Evolutionary conservation across 1,139 yeast species (phyloP).

Genomic region (Entelexis paramagnoliae): DNA sequence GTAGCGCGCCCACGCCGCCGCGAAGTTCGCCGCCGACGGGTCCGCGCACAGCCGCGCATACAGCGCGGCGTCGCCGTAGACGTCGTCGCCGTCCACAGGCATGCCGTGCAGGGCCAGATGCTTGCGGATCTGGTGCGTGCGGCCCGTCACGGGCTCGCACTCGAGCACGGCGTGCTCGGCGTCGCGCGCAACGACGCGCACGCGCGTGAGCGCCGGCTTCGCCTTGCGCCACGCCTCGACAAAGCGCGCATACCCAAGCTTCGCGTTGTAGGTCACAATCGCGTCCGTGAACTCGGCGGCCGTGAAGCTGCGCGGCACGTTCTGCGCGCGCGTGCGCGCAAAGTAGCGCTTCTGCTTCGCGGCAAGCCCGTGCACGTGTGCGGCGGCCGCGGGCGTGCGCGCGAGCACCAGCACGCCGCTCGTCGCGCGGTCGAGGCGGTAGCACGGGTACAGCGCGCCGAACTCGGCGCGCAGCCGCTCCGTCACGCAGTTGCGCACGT

Average conservation of each 20-base stretch:
- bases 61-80: constrained; percentile 35
- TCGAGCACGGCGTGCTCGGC: constrained; percentile 3
- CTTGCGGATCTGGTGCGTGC: constrained; percentile 70
- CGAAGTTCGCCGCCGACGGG: constrained; percentile 18
- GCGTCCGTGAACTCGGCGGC: constrained; percentile 19
- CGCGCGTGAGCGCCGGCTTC: constrained; percentile 37
- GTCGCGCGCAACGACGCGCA: constrained; percentile 27
- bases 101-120: constrained; percentile 55
- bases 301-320: not conserved
- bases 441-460: constrained; percentile 34
- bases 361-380: constrained; percentile 27
- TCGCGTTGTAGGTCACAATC: constrained; percentile 22
- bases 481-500: constrained; percentile 48
- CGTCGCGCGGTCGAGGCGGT: constrained; percentile 62
- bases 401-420: constrained; percentile 62
- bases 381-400: constrained; percentile 39
- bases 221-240: constrained; percentile 1
- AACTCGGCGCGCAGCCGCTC: constrained; percentile 36
- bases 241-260: constrained; percentile 22
- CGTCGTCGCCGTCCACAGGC: constrained; percentile 61
- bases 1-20: constrained; percentile 3
- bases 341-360: constrained; percentile 17
- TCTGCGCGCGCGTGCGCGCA: constrained; percentile 17
- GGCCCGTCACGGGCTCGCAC: constrained; percentile 62
- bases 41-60: constrained; percentile 13